Base-by-base conservation (phyloP, 352 stramenopile genomes). In the Pythium folliculosum region DNA sequence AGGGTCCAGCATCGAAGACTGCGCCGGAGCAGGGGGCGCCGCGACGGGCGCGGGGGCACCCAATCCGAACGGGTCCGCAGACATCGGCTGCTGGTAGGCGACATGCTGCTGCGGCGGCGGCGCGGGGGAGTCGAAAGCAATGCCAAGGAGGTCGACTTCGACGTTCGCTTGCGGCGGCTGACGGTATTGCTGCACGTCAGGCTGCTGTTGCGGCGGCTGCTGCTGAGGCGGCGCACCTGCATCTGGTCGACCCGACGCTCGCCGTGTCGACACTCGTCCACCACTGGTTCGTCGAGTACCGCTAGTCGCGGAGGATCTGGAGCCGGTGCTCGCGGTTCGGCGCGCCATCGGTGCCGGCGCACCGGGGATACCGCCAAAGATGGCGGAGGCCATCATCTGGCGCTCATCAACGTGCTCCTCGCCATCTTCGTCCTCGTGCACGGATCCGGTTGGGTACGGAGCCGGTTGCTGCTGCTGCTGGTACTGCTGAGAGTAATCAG, bases 321-420 rank as follows among this genome's bases (percentile, higher is more conserved):
- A 57, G n/a, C 63, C 69, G 2, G 48, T 58, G 51, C 63, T 70
- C 6, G 63, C 37, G 4, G 62, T 63, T 56, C 69, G 81, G 27
- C 82, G 80, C 45, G 70, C 73, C 66, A 86, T 77, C 7, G 82
- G 72, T 9, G 78, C 72, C 12, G 84, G 81, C 0, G 81, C 90
- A 50, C 90, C 90, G 12, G 84, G 88, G 51, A 99, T 97, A 30
- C 97, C 97, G 43, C 97, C 97, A 77, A 99, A 99, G 53, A 99
- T 89, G 10, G 95, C 95, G 14, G 95, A 97, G 44, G 97, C 97
- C 81, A 98, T 90, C 67, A 94, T 88, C 55, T 82, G 73, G 45
- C 88, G 85, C 67, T 96, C 87, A 48, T 95, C 80, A 2, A 92
- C 77, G 7, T 81, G 63, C 10, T 71, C 72, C 12, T 92, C 85